Base-by-base conservation (phyloP, 306 rosid genomes). In the Cucurbita ficifolia region DNA sequence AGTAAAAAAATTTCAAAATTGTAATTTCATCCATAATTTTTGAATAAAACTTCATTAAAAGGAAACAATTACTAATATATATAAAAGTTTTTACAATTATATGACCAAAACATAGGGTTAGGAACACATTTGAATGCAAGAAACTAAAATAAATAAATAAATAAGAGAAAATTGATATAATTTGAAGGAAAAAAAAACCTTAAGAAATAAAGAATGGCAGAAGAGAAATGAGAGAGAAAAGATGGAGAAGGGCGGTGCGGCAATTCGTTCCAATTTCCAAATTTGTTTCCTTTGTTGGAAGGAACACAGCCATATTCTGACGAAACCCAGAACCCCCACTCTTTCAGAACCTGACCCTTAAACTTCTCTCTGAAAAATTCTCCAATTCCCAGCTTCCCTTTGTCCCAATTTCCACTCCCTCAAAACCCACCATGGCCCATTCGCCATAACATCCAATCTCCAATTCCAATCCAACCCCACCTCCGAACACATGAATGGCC, bases 401-500 rank as follows among this genome's bases (percentile, higher is more conserved):
- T 54, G 29, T 53, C 24, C 19, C 22, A 53, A 60, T 35, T 54
- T 75, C 79, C 5, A 56, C 75, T 59, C 77, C 83, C 82, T 64
- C 76, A 55, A 78, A 74, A 39, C 35, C 17, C 24, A 63, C 33
- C 62, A 83, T 79, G 79, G 74, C 33, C 81, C 12, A 33, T 80
- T 80, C 48, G 65, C 48, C 64, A 36, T 58, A 21, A 71, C 67
- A 55, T 64, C 74, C 52, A 13, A 62, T 70, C 24, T 59, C 7
- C 8, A 52, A 33, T 79, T 48, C 38, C 67, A 59, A 22, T 56
- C 38, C 42, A 35, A 38, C 56, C 35, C 61, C 68, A 73, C 43
- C 24, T 45, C 92, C 71, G 90, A 91, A 59, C 92, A 91, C 72
- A 76, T 88, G 21, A 84, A 82, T 78, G 87, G 89, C 45, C 88